These are phyloP conservation scores for Fusarium verticillioides DNA, from an alignment of 2,329 filamentous ascomycete species.

Conservation along the genomic window DNA sequence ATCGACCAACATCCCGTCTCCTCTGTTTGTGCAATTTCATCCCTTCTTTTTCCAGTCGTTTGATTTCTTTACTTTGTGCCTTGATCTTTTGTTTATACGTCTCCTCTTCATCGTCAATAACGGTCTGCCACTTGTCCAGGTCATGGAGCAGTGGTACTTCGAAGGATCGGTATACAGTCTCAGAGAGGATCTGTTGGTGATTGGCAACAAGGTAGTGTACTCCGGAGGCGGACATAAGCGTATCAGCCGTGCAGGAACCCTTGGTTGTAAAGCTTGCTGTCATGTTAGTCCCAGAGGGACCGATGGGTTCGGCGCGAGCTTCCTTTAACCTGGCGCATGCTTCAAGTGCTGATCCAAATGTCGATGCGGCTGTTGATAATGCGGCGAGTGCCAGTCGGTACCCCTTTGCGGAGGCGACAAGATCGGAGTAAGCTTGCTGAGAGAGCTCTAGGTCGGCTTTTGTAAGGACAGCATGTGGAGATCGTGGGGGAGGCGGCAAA, in stretches of 20 bases:
- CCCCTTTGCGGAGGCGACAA: slow-evolving; percentile 70
- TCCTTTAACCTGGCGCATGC: slow-evolving; percentile 76
- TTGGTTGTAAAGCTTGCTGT: slow-evolving; percentile 60
- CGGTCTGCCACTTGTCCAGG: slow-evolving; percentile 71
- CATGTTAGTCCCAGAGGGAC: slow-evolving; percentile 53
- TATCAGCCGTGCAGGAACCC: slow-evolving; percentile 70
- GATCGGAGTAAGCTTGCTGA: slow-evolving; percentile 70
- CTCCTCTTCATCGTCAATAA: slow-evolving; percentile 73
- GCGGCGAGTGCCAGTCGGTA: slow-evolving; percentile 71
- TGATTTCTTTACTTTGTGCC: slow-evolving; percentile 68
- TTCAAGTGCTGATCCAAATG: slow-evolving; percentile 73
- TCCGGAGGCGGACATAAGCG: slow-evolving; percentile 70
- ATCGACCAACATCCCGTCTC: slow-evolving; percentile 69
- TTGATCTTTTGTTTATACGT: slow-evolving; percentile 67
- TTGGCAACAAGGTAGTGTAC: slow-evolving; percentile 76
- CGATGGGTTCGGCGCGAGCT: slow-evolving; percentile 68
- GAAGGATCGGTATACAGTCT: slow-evolving; percentile 75
- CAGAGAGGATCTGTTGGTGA: slow-evolving; percentile 75
- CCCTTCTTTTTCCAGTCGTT: slow-evolving; percentile 72
- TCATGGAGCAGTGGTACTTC: slow-evolving; percentile 77
- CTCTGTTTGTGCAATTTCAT: slow-evolving; percentile 70
- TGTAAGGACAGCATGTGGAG: slow-evolving; percentile 69
- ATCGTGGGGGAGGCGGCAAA: slow-evolving; percentile 67
- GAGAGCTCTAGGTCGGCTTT: slow-evolving; percentile 72
- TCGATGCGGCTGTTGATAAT: slow-evolving; percentile 69